Evolutionary conservation across 2,329 filamentous ascomycete species (phyloP), one percentile per base, ranked within the genome.

Genomic region (Ilyonectria robusta): DNA sequence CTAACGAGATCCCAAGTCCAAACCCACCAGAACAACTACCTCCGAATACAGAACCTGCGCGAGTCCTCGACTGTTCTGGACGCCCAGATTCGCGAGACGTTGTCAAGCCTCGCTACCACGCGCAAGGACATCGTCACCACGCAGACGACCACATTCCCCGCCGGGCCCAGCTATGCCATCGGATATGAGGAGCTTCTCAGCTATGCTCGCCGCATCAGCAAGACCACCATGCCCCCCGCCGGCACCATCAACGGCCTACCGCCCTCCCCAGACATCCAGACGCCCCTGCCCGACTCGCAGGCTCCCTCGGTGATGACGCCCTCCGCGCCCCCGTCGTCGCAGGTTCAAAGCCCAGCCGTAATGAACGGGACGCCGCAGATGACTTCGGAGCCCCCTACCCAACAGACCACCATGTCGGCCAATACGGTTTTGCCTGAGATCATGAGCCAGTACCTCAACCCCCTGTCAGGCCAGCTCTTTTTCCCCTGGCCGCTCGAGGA

Each of bases 171-270:
- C 76, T 85, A 87, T 71, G 81, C 85, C 10, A 87, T 96, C 56
- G 87, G 87, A 4, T 93, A 94, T 76, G 86, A 90, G 50, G 91
- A 95, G 72, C 88, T 97, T 0, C 89, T 97, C 23, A 87, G 85
- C 68, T 96, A 94, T 78, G 94, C 93, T 23, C 91, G 92, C 48
- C 90, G 91, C 70, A 96, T 97, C 76, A 92, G 91, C 78, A 92
- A 91, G 78, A 94, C 91, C 70, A 95, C 94, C 1, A 86, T 94
- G 13, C 93, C 94, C 0, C 91, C 91, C 0, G 88, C 88, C 0
- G 82, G 83, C 53, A 83, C 84, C 55, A 79, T 84, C 13, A 84
- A 85, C 69, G 78, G 80, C 23, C 62, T 81, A 21, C 74, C 78
- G 21, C 65, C 78, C 1, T 69, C 75, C 4, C 76, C 78, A 1